Evolutionary conservation across 441 rosid species (phyloP).

Genomic region (Brassica hybrid): DNA sequence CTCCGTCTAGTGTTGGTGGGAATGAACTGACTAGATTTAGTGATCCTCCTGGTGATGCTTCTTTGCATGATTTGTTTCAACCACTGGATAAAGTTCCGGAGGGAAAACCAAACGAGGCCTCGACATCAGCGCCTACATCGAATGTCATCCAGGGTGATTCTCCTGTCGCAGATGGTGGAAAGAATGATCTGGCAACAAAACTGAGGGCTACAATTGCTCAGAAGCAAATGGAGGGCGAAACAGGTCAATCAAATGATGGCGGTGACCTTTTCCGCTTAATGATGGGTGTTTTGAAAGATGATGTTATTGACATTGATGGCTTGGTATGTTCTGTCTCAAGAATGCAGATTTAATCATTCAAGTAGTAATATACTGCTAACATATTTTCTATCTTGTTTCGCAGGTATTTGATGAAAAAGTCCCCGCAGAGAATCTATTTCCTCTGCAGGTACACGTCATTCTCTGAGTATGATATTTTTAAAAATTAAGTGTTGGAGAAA

Average conservation of each 20-base stretch:
- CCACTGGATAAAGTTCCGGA: constrained; percentile 65
- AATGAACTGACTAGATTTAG: constrained; percentile 87
- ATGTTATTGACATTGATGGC: constrained; percentile 89
- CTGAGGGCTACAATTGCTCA: constrained; percentile 91
- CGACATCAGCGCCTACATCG: constrained; percentile 74
- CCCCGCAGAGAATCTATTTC: constrained; percentile 86
- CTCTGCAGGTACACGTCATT: constrained; percentile 68
- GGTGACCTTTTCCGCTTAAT: constrained; percentile 79
- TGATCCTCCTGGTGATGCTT: constrained; percentile 96
- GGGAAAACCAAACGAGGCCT: constrained; percentile 66
- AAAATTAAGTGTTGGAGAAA: background rate
- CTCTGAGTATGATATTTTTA: constrained; percentile 24
- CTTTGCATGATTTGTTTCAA: constrained; percentile 90
- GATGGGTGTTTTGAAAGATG: constrained; percentile 94
- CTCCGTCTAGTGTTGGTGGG: constrained; percentile 54
- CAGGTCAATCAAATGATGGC: constrained; percentile 76
- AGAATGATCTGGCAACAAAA: constrained; percentile 85
- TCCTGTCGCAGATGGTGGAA: constrained; percentile 60
- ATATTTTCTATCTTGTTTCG: constrained; percentile 24
- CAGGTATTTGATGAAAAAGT: constrained; percentile 88
- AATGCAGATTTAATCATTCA: constrained; percentile 9
- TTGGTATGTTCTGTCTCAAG: constrained; percentile 63
- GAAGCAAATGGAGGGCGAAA: constrained; percentile 85
- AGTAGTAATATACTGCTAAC: constrained; percentile 8
- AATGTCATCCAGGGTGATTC: constrained; percentile 60